Evolutionary conservation across 768 basidiomycete species (phyloP), one percentile per base, ranked within the genome.

Genomic region (Kwoniella sp.): DNA sequence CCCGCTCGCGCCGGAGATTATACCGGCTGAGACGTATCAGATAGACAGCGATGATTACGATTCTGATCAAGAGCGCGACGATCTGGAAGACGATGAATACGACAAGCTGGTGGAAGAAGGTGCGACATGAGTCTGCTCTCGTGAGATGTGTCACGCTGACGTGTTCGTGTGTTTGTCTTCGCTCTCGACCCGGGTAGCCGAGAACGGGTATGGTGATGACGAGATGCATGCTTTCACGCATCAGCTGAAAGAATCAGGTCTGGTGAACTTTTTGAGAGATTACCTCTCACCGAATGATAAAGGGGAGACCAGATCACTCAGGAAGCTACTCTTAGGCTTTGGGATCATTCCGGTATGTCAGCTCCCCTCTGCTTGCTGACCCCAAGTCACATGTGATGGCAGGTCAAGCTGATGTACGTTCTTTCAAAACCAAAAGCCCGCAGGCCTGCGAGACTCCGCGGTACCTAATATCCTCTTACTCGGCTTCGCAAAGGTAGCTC

Each of bases 41-140:
- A 67, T 74, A 2, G 73, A 77, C 52, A 73, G 71, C 47, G 73
- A 74, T 34, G 72, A 75, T 17, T 74, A 65, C 52, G 73, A 74
- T 38, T 71, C 73, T n/a, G 71, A 70, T n/a, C 70, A 68, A 28
- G 65, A 65, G 23, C 47, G 53, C 11, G 74, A 70, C 28, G 58
- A 65, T n/a, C 45, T 75, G 22, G 59, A 51, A 13, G 69, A 71
- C 54, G 72, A 69, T 2, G 71, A 75, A 26, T 73, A 75, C 63
- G 73, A 71, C 57, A 34, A 56, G 37, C 48, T 75, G 1, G 66
- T 73, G 4, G 72, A 72, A 13, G 76, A 78, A 63, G 72, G 74
- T 78, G 25, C 28, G 75, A 26, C 48, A 29, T 45, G 12, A 20
- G 9, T 48, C 45, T 26, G 2, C 7, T 28, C 26, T 29, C n/a